Evolutionary conservation across 1,139 yeast species (phyloP).

Genomic region (Pichia sp.): DNA sequence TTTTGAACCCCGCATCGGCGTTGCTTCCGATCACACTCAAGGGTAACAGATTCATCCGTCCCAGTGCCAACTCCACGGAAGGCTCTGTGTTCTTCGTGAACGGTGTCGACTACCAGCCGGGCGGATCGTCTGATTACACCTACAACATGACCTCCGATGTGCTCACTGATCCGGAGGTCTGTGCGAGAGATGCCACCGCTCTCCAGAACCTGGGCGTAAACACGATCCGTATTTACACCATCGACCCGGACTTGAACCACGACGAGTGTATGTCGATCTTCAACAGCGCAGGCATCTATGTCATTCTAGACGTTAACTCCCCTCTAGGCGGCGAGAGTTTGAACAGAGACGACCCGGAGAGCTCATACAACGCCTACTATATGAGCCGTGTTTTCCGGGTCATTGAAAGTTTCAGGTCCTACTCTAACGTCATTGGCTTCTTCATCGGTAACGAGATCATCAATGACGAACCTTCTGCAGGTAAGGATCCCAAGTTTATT

Average conservation of each 20-base stretch:
- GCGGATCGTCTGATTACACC: constrained; percentile 53
- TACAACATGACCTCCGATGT: constrained; percentile 58
- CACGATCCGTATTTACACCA: constrained; percentile 80
- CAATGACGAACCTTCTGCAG: constrained; percentile 75
- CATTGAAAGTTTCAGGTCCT: constrained; percentile 75
- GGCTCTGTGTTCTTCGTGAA: constrained; percentile 63
- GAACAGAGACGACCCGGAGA: constrained; percentile 87
- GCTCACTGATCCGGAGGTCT: constrained; percentile 59
- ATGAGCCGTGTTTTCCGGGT: constrained; percentile 73
- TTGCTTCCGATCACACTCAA: constrained; percentile 44
- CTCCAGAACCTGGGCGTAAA: constrained; percentile 77
- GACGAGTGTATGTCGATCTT: constrained; percentile 87
- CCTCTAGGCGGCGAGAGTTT: constrained; percentile 75
- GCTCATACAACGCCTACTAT: constrained; percentile 64
- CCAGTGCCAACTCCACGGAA: constrained; percentile 37
- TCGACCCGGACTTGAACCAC: constrained; percentile 79
- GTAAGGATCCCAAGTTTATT: constrained; percentile 59
- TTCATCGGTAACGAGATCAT: constrained; percentile 93
- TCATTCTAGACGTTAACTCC: constrained; percentile 86
- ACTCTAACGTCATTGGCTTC: constrained; percentile 85
- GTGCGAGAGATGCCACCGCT: constrained; percentile 70
- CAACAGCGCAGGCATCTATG: constrained; percentile 87
- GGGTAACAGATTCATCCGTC: constrained; percentile 47
- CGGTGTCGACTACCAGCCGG: constrained; percentile 74
- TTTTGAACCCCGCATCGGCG: constrained; percentile 19